These are phyloP conservation scores for Chaetoceros muelleri DNA, from an alignment of 108 stramenopile species.

Conservation along the genomic window DNA sequence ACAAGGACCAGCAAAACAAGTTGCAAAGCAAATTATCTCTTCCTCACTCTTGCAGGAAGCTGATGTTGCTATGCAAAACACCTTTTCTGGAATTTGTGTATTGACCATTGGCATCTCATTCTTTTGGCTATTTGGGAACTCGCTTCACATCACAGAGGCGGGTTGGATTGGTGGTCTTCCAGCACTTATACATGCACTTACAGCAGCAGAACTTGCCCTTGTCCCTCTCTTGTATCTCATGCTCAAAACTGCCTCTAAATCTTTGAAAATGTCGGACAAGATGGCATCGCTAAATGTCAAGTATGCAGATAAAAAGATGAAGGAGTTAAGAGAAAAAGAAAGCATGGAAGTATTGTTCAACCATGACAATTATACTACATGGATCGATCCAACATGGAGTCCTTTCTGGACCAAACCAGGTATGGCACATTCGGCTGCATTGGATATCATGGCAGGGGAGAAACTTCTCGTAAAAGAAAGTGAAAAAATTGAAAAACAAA, in stretches of 20 bases:
- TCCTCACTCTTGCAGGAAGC: slow-evolving; percentile 49
- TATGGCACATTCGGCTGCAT: background rate
- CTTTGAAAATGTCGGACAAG: slow-evolving; percentile 13
- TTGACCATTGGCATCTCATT: slow-evolving; percentile 60
- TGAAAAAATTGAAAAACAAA: background rate
- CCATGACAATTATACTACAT: background rate
- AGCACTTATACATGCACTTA: slow-evolving; percentile 72
- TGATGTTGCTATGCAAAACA: slow-evolving; percentile 31
- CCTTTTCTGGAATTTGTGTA: slow-evolving; percentile 47
- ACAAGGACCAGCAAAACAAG: slow-evolving; percentile 1
- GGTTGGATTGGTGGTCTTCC: slow-evolving; percentile 69
- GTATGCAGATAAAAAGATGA: slow-evolving; percentile 19
- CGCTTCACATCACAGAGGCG: slow-evolving; percentile 65
- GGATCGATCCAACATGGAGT: background rate
- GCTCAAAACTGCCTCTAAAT: slow-evolving; percentile 39
- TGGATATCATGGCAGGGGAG: background rate
- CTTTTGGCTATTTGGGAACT: slow-evolving; percentile 77
- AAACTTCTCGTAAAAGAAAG: background rate
- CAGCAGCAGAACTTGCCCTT: slow-evolving; percentile 63
- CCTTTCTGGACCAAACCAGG: background rate
- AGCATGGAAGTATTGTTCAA: too few species aligned
- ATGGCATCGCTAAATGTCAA: slow-evolving; percentile 2
- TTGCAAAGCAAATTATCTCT: slow-evolving; percentile 41
- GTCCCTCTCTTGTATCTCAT: slow-evolving; percentile 67
- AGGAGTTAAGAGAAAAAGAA: slow-evolving; percentile 21